Conservation (phyloP, 2,329 filamentous ascomycete genomes). For the Sclerotinia glacialis region DNA sequence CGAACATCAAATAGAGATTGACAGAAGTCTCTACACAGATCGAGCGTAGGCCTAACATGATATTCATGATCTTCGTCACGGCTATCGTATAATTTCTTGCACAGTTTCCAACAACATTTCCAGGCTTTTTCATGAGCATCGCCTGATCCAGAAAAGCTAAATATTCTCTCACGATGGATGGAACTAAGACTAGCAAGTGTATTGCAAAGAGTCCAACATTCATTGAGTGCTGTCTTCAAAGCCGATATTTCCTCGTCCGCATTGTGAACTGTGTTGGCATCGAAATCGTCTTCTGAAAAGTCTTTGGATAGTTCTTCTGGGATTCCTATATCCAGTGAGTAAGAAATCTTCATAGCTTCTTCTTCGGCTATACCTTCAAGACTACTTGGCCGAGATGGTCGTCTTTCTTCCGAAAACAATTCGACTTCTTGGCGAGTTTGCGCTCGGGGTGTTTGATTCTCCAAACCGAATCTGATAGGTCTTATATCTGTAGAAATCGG, state of each 20-base stretch:
- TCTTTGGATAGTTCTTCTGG: constrained; percentile 46
- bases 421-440: constrained; percentile 78
- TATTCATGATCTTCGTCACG: constrained; percentile 67
- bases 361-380: constrained; percentile 63
- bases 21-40: constrained; percentile 88
- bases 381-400: constrained; percentile 56
- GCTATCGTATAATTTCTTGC: constrained; percentile 82
- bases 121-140: constrained; percentile 84
- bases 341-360: constrained; percentile 24
- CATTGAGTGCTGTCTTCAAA: constrained; percentile 72
- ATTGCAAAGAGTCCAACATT: constrained; percentile 94
- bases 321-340: constrained; percentile 39
- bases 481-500: constrained; percentile 75
- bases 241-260: constrained; percentile 63
- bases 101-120: constrained; percentile 92
- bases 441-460: constrained; percentile 74
- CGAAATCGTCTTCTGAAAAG: constrained; percentile 46
- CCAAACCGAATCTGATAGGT: constrained; percentile 61
- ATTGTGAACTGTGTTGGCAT: constrained; percentile 43
- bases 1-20: constrained; percentile 87
- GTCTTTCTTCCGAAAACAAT: constrained; percentile 50
- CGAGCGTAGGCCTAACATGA: constrained; percentile 71
- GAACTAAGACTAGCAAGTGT: constrained; percentile 83
- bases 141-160: constrained; percentile 69
- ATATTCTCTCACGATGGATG: constrained; percentile 75